These are phyloP conservation scores for Haplosporangium sp. DNA, from an alignment of 371 early-diverging fungal species.

Conservation along the genomic window DNA sequence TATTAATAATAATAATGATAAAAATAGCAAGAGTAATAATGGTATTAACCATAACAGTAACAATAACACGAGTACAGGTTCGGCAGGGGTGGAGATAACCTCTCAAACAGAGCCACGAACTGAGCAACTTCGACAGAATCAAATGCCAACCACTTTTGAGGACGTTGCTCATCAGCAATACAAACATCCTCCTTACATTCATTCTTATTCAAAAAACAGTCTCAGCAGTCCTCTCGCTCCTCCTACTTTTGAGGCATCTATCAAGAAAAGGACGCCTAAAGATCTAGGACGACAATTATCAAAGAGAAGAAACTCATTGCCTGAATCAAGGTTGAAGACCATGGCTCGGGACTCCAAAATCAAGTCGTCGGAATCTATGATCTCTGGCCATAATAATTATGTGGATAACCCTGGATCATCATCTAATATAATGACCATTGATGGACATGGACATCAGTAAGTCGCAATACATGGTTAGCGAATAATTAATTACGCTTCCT, in stretches of 20 bases:
- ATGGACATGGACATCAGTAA: conserved; percentile 54
- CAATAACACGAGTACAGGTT: too few relatives aligned
- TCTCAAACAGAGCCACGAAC: too few relatives aligned
- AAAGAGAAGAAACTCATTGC: conserved; percentile 42
- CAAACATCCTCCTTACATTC: conserved; percentile 18
- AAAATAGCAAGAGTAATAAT: too few relatives aligned
- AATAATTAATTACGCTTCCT: neutral
- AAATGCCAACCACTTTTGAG: conserved; percentile 2
- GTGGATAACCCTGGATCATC: neutral
- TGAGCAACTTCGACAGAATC: too few relatives aligned
- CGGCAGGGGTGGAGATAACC: too few relatives aligned
- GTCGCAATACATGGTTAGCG: neutral
- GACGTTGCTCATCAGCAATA: neutral
- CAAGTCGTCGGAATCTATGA: too few relatives aligned
- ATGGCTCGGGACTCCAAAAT: too few relatives aligned
- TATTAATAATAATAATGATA: too few relatives aligned
- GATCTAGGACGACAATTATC: conserved; percentile 35
- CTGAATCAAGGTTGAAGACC: neutral
- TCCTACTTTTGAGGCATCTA: neutral
- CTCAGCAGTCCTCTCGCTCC: neutral
- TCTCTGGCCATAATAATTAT: too few relatives aligned
- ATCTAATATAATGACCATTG: conserved; percentile 46
- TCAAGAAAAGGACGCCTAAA: conserved; percentile 47
- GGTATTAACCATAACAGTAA: too few relatives aligned
- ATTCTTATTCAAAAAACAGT: conserved; percentile 2